phyloP scores from a whole-genome alignment of 2,329 filamentous ascomycete species.

The Fusarium pseudoanthophilum region DNA sequence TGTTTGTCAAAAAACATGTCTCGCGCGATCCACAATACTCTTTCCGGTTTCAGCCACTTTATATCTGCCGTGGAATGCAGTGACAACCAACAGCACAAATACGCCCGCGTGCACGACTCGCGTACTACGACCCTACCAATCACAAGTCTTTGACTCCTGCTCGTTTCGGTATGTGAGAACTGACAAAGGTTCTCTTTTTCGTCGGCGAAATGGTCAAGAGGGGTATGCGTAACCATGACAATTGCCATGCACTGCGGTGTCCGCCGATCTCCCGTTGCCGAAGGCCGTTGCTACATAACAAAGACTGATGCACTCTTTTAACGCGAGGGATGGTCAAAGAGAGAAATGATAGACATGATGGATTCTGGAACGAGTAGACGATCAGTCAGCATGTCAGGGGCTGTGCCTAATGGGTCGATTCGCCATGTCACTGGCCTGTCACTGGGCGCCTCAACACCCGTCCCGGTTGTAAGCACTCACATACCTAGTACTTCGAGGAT shows the following conservation, averaged over 20 bases:
- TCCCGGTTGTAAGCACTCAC: neutral
- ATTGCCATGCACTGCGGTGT: too few species aligned
- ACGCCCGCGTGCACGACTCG: neutral
- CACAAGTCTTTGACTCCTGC: rapidly evolving
- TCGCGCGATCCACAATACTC: rapidly evolving
- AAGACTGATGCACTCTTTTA: neutral
- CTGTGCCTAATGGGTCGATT: neutral
- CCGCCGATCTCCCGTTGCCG: neutral
- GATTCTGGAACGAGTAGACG: neutral
- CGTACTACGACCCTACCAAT: neutral
- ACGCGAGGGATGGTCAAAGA: neutral
- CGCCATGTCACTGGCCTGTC: neutral
- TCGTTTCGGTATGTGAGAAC: neutral
- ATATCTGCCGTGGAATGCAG: neutral
- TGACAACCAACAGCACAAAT: neutral
- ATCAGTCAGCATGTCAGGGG: neutral
- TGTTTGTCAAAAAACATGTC: neutral
- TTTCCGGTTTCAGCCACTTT: neutral
- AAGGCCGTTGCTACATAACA: neutral
- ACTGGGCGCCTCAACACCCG: neutral
- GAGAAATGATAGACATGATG: neutral
- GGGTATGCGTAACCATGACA: neutral
- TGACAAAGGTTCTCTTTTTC: neutral
- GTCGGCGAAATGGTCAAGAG: neutral
- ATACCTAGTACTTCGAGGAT: too few species aligned